Evolutionary conservation across 2,329 filamentous ascomycete genomes (phyloP).

Genomic region (Neurospora crassa): DNA sequence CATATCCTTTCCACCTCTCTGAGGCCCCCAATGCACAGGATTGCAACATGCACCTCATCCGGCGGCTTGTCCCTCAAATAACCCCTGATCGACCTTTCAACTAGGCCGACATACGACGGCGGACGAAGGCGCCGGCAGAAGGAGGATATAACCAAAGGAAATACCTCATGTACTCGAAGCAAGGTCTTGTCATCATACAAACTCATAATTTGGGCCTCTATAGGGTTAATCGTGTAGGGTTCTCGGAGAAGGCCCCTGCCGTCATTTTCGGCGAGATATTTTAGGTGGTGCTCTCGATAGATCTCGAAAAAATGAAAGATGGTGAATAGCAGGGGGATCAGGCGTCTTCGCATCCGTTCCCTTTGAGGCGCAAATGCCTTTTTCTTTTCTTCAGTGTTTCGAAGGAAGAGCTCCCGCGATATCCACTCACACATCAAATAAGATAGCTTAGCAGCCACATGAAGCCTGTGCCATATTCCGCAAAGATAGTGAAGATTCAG

Average conservation of each 20-base stretch:
- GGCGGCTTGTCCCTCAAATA: conserved; percentile 53
- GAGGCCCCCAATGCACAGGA: conserved; percentile 50
- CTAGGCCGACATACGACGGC: conserved; percentile 53
- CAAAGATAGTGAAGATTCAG: conserved; percentile 53
- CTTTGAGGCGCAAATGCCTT: conserved; percentile 50
- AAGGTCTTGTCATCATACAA: conserved; percentile 57
- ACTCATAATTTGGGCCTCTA: conserved; percentile 51
- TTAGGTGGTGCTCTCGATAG: conserved; percentile 48
- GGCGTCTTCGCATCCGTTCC: conserved; percentile 53
- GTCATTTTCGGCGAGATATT: conserved; percentile 42
- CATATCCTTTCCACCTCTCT: conserved; percentile 54
- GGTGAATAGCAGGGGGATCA: conserved; percentile 55
- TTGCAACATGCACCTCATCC: conserved; percentile 52
- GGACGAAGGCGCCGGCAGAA: conserved; percentile 54
- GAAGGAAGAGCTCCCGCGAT: conserved; percentile 54
- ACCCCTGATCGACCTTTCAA: conserved; percentile 53
- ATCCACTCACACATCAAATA: conserved; percentile 55
- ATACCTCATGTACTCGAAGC: conserved; percentile 53
- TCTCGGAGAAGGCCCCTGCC: conserved; percentile 40
- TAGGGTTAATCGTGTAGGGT: conserved; percentile 52
- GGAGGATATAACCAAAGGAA: conserved; percentile 54
- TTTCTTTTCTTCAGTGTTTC: conserved; percentile 44
- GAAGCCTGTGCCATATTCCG: conserved; percentile 55
- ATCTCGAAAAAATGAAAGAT: conserved; percentile 61
- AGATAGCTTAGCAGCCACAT: conserved; percentile 54